Conservation (phyloP, 371 early-diverging fungal genomes). For the Phascolomyces articulosus region DNA sequence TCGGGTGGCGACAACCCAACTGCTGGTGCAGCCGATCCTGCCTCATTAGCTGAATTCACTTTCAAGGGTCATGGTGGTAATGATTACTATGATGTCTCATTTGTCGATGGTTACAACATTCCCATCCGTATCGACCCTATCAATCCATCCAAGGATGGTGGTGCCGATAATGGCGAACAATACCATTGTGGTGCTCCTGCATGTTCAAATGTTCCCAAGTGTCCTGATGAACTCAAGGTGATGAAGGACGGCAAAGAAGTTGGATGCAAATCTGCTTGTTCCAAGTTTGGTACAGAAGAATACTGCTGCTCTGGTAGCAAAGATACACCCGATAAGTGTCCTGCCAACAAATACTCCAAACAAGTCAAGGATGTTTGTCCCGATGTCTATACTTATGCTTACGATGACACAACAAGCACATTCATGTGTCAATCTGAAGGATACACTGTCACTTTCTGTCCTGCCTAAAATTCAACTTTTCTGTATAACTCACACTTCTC, state of each 20-base stretch:
- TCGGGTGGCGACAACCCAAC: constrained; percentile 16
- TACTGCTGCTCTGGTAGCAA: constrained; percentile 40
- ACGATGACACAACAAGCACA: constrained; percentile 51
- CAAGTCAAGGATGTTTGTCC: constrained; percentile 35
- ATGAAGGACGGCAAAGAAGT: constrained; percentile 20
- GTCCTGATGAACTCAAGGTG: constrained; percentile 31
- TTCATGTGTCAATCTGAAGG: constrained; percentile 37
- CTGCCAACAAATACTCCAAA: constrained; percentile 29
- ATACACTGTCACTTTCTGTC: constrained; percentile 50
- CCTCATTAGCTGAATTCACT: constrained; percentile 45
- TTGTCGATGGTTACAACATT: constrained; percentile 51
- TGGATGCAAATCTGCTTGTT: constrained; percentile 37
- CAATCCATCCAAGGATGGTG: constrained; percentile 12
- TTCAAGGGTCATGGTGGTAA: constrained; percentile 25
- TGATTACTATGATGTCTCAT: constrained; percentile 46
- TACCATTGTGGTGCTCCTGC: constrained; percentile 29
- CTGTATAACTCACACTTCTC: too few relatives aligned
- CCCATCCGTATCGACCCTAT: constrained; percentile 32
- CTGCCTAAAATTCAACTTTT: background rate
- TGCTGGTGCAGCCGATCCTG: constrained; percentile 28
- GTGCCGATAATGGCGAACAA: constrained; percentile 10
- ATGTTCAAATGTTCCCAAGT: constrained; percentile 32
- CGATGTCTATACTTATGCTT: constrained; percentile 49
- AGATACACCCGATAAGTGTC: constrained; percentile 31
- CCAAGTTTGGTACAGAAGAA: constrained; percentile 27